Base-by-base conservation (phyloP, 805 yeast genomes). In the Ogataea parapolymorpha region DNA sequence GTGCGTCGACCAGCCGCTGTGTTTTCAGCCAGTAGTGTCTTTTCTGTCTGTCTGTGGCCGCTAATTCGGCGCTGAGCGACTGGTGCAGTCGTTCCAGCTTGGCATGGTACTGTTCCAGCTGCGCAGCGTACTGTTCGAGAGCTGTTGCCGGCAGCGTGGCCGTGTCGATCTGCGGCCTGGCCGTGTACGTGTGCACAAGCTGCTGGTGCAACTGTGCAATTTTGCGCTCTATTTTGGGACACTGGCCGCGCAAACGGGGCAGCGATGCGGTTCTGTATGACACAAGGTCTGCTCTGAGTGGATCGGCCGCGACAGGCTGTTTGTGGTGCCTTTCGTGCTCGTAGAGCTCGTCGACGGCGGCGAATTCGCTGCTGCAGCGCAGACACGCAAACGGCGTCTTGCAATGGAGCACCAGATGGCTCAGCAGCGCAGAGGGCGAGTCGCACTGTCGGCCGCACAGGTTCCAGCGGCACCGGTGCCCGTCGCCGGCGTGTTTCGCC, bases 381-480 rank as follows among this genome's bases (percentile, higher is more conserved):
- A 82, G 67, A 59, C 85, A 91, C 48, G 77, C 75, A 14, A 80
- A 72, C 45, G 85, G 67, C 1, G 82, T 85, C 46, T 79, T 85
- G 1, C 80, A 67, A 15, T 39, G 42, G 18, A 32, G 14, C 13
- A 32, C 27, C 12, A 39, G 32, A n/a, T 39, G 42, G 13, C 34
- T 9, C 37, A 39, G 15, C 30, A 39, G 26, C 23, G 26, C 12
- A 10, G 26, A 23, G 5, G 30, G 18, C n/a, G 42, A 12, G 13
- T 32, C 45, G 37, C 62, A 63, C 14, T 48, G 51, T 22, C 28
- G 30, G 15, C 49, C 39, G 45, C 77, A 71, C 5, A 50, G 61
- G 4, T 49, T 53, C 77, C 77, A 72, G 16, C 58, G 49, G 39
- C 77, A 71, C 9, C 29, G 35, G 30, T 37, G 38, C 10, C 35